These are phyloP conservation scores for Trichoderma gracile DNA, from an alignment of 2,329 filamentous ascomycete genomes.

Conservation along the genomic window DNA sequence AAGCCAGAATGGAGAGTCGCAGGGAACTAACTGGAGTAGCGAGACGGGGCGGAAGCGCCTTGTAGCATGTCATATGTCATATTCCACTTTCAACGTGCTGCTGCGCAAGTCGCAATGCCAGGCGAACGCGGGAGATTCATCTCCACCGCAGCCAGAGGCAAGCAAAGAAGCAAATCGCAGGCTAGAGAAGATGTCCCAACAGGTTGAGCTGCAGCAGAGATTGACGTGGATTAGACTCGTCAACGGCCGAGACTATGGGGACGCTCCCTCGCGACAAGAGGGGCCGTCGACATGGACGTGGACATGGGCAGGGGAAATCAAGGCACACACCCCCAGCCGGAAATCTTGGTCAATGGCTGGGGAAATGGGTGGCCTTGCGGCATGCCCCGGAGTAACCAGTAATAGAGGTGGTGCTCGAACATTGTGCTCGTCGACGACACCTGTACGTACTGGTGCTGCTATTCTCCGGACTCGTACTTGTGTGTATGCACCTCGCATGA, in stretches of 20 bases:
- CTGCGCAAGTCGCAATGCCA: background rate
- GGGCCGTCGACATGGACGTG: background rate
- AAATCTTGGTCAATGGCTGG: background rate
- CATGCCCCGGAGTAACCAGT: background rate
- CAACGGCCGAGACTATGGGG: slow-evolving; percentile 16
- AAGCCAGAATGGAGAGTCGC: too few relatives aligned
- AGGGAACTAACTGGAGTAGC: background rate
- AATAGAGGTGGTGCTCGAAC: background rate
- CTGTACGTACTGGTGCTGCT: too few relatives aligned
- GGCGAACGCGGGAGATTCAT: background rate
- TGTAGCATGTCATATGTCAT: slow-evolving; percentile 3
- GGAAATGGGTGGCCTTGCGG: background rate
- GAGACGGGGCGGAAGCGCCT: background rate
- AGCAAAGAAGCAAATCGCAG: background rate
- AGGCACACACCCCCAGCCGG: slow-evolving; percentile 9
- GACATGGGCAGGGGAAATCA: slow-evolving; percentile 3
- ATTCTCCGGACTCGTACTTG: too few relatives aligned
- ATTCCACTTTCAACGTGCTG: too few relatives aligned
- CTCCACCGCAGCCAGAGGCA: background rate
- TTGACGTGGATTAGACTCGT: slow-evolving; percentile 11
- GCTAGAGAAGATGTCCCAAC: background rate
- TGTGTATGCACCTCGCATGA: too few relatives aligned
- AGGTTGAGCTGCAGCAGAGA: slow-evolving; percentile 6
- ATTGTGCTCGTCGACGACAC: background rate
- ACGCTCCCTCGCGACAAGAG: slow-evolving; percentile 8